Evolutionary conservation across 2,329 filamentous ascomycete species (phyloP), one percentile per base, ranked within the genome.

Genomic region (Coniochaeta sp.): DNA sequence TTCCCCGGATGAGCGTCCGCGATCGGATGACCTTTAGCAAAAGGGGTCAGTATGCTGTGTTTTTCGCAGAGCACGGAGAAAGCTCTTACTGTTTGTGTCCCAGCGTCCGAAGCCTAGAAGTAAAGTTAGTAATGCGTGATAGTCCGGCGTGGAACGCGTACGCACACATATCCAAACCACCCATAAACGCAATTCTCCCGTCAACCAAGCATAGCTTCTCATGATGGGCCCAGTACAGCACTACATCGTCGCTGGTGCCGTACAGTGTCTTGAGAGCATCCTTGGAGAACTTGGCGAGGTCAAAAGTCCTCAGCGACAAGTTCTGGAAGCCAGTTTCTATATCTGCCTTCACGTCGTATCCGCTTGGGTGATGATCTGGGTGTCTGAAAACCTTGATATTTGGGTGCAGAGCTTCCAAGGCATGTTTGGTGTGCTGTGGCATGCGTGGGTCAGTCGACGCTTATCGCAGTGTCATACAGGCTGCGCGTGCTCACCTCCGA

Each of bases 211-310:
- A 91, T 0, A 96, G 82, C 74, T 97, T 97, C 75, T 97, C 92
- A 67, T 96, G 92, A 67, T 96, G 92, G 2, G 91, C 91, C 92
- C 92, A 96, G 74, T 91, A 96, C 1, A 96, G 76, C 12, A 96
- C 89, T 1, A 92, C 85, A 65, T 89, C 91, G 34, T 92, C 89
- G 36, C 85, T 85, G 57, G 90, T 88, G 59, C 93, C 93, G 69
- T 96, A 96, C 1, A 96, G 74, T 0, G 87, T 85, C 70, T 91
- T 90, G 57, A 96, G 70, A 1, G 89, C 83, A 68, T 95, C 89
- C 26, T 81, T 80, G 0, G 90, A 89, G 50, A 92, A 78, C 66
- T 87, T 88, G 19, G 86, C 81, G 0, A 87, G 72, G 56, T 79
- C 71, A 81, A 84, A 68, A 71, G 81, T 77, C 56, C 76, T 78